A percentile compares a stretch with the other conserved stretches of the same genome.
Conservation (phyloP, 371 early-diverging fungal species). For the Haplosporangium sp. region DNA sequence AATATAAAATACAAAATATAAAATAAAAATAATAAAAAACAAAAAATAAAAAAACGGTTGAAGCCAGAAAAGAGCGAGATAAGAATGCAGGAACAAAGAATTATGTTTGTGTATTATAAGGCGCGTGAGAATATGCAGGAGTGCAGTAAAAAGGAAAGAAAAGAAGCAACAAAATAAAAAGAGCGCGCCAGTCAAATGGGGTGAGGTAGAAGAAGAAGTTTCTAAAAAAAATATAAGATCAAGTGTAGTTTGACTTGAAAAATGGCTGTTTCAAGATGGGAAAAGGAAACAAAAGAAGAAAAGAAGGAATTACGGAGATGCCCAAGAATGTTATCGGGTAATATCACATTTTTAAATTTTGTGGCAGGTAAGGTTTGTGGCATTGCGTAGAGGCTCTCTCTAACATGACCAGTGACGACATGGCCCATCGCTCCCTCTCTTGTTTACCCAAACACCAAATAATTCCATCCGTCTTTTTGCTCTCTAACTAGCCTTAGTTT, state of each 20-base stretch:
- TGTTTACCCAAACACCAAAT: background rate
- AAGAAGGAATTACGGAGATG: background rate
- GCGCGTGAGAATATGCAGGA: slow-evolving; percentile 20
- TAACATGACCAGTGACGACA: background rate
- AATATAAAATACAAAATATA: background rate
- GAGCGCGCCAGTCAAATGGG: too few relatives aligned
- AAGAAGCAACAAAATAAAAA: background rate
- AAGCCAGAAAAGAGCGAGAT: background rate
- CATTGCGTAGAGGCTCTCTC: slow-evolving; percentile 6
- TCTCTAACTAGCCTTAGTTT: background rate
- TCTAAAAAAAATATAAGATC: background rate
- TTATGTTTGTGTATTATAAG: background rate
- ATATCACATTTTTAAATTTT: too few relatives aligned
- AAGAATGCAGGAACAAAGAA: background rate
- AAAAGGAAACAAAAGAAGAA: slow-evolving; percentile 1
- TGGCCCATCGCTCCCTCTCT: background rate
- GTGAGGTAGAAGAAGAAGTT: background rate
- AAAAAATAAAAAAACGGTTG: background rate
- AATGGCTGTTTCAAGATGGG: background rate
- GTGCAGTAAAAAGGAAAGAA: background rate
- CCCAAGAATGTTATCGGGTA: background rate
- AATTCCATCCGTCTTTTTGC: background rate
- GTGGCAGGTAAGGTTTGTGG: slow-evolving; percentile 1
- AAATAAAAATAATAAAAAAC: background rate
- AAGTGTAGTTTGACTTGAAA: too few relatives aligned